Conservation (phyloP, 2,329 filamentous ascomycete genomes). For the Aureobasidium pullulans region DNA sequence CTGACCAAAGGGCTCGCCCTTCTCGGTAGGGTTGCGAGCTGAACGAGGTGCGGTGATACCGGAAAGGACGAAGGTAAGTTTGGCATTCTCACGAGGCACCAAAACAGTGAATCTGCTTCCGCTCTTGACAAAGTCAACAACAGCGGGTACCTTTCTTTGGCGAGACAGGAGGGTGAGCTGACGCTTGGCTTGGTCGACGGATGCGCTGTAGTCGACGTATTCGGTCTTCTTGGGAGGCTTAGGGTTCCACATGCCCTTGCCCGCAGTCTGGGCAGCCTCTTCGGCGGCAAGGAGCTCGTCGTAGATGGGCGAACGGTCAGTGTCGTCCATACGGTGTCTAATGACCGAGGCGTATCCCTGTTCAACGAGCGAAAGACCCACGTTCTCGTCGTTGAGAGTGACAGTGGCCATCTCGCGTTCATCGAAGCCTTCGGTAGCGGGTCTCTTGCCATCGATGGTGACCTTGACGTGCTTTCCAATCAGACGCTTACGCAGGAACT, state of each 20-base stretch:
- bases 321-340: constrained; percentile 88
- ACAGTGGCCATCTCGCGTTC: constrained; percentile 92
- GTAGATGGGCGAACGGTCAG: constrained; percentile 88
- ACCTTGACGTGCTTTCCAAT: constrained; percentile 95
- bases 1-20: constrained; percentile 87
- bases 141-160: constrained; percentile 83
- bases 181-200: constrained; percentile 88
- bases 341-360: constrained; percentile 91
- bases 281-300: constrained; percentile 79
- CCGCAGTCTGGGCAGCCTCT: constrained; percentile 72
- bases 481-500: constrained; percentile 84
- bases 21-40: constrained; percentile 69
- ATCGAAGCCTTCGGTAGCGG: constrained; percentile 83
- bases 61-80: constrained; percentile 88
- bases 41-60: constrained; percentile 87
- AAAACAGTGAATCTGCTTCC: constrained; percentile 89
- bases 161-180: constrained; percentile 80
- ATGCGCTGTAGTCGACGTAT: constrained; percentile 87
- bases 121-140: constrained; percentile 98
- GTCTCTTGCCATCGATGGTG: constrained; percentile 81
- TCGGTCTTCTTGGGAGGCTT: constrained; percentile 78
- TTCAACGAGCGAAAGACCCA: constrained; percentile 79
- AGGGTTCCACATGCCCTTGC: constrained; percentile 90
- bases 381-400: constrained; percentile 74
- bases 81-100: constrained; percentile 85